These are phyloP conservation scores for Solanum aculeatissimum DNA, from an alignment of 305 asterid genomes.

Conservation along the genomic window DNA sequence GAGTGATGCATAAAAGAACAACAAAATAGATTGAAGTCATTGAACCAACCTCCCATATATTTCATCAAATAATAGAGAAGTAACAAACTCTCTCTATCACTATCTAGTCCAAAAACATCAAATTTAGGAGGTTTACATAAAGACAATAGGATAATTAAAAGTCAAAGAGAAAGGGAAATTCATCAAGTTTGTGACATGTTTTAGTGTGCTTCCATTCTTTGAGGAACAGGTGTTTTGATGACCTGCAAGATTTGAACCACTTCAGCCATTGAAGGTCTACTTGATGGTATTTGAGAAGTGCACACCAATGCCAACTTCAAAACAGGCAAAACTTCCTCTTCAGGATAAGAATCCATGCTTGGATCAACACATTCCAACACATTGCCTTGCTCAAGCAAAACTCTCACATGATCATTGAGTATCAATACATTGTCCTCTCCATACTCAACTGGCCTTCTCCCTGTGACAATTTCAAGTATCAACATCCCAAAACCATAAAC, in stretches of 20 bases:
- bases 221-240: conserved; percentile 61
- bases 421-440: conserved; percentile 78
- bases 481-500: conserved; percentile 80
- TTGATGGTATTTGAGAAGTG: conserved; percentile 92
- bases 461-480: conserved; percentile 79
- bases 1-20: background rate
- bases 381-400: conserved; percentile 67
- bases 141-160: background rate
- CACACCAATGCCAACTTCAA: conserved; percentile 81
- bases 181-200: background rate
- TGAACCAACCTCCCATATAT: background rate
- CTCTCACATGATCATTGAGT: conserved; percentile 69
- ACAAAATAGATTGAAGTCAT: background rate
- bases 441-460: conserved; percentile 65
- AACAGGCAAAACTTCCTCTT: conserved; percentile 79
- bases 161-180: background rate
- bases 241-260: conserved; percentile 95
- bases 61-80: background rate
- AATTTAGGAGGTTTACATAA: background rate
- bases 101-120: background rate
- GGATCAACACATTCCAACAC: conserved; percentile 67
- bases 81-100: background rate
- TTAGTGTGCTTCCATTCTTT: conserved; percentile 29
- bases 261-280: conserved; percentile 95
- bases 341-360: conserved; percentile 53